Percentiles rank a stretch among this genome's conserved stretches.
These are phyloP conservation scores for Phaffia rhodozyma DNA, from an alignment of 1,284 basidiomycete species.

Conservation along the genomic window DNA sequence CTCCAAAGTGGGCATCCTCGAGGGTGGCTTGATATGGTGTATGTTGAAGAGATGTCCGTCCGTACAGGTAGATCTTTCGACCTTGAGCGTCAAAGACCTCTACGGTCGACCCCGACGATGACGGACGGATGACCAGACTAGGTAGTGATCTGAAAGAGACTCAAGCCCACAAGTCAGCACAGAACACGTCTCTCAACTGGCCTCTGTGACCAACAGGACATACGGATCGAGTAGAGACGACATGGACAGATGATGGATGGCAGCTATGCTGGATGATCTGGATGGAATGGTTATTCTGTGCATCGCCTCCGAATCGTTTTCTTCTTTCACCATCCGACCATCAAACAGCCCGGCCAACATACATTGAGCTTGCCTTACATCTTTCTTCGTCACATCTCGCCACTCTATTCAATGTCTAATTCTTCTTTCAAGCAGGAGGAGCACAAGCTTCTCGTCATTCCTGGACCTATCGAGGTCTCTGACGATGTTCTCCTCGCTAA, in stretches of 20 bases:
- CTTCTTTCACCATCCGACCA: background rate
- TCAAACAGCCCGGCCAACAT: conserved; percentile 16
- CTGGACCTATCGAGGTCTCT: conserved; percentile 35
- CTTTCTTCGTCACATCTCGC: no score
- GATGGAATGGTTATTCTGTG: no score
- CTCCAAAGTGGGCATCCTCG: background rate
- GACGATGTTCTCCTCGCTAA: conserved; percentile 40
- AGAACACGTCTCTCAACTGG: no score
- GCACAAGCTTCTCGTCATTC: conserved; percentile 34
- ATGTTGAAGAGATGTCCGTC: background rate
- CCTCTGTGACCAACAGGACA: no score
- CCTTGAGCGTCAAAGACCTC: background rate
- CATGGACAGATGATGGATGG: no score
- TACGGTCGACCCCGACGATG: no score
- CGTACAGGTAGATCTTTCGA: background rate
- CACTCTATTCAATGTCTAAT: background rate
- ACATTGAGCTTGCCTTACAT: background rate
- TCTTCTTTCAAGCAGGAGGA: conserved; percentile 24
- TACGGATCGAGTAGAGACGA: no score
- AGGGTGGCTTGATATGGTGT: background rate
- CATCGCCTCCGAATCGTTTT: no score
- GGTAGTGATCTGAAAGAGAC: no score
- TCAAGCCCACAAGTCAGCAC: no score
- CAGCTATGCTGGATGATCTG: no score
- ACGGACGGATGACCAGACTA: no score